Base-by-base conservation (phyloP, 2,329 filamentous ascomycete genomes). In the Ophiocordyceps sinensis region DNA sequence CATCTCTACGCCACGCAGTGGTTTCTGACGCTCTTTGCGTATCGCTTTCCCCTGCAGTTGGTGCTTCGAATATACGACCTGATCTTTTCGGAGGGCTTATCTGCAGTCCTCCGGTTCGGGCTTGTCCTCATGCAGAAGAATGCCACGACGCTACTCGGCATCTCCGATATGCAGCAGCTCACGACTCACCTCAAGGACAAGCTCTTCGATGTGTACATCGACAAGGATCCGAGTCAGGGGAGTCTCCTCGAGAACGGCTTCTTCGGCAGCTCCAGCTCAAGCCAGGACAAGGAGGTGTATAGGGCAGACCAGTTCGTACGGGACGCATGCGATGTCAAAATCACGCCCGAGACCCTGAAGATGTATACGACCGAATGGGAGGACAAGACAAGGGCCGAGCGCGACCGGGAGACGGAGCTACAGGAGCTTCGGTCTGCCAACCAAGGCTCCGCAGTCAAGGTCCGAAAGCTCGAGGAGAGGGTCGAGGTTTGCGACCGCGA, bases 11-110 rank as follows among this genome's bases (percentile, higher is more conserved):
- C 91, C 36, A 98, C 91, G 0, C 91, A 98, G 60, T 98, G 91
- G 91, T 98, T 98, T 63, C 73, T 98, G 39, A 98, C 91, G 0
- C 71, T 98, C n/a, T 98, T 98, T 56, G 87, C 89, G 28, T 98
- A 98, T 60, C 84, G 93, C 35, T 98, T 98, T 60, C 91, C 91
- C 9, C 71, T 98, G 8, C 91, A 98, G 57, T 77, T 98, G 10
- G 91, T 98, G 7, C 79, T 98, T 43, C 84, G 91, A 28, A 93
- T 98, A 39, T 98, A 96, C 61, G 91, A 98, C 57, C 67, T 98
- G 42, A 91, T 98, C 40, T 70, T 98, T 15, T 91, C 85, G 37
- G 89, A 96, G 61, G 91, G 93, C 3, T 70, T 98, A 14, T 85
- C 87, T 41, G 91, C 91, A 1, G 91, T 98, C 49, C 67, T 98